Conservation (phyloP, 1,284 basidiomycete genomes). For the Hemileia vastatrix region DNA sequence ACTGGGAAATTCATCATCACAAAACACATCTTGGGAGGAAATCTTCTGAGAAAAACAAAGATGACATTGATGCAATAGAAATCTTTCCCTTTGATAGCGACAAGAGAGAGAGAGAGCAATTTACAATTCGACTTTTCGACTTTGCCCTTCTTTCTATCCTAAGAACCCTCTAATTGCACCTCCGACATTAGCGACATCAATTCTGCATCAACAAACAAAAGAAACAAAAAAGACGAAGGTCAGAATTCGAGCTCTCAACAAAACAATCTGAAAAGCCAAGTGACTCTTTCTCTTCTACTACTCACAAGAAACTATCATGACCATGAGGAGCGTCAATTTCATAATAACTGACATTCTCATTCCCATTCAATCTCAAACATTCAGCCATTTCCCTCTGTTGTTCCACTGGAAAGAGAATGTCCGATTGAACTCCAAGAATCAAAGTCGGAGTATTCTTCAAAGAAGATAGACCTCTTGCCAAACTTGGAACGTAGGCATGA, state of each 20-base stretch:
- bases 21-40: too few relatives aligned
- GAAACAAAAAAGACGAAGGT: slow-evolving; percentile 2
- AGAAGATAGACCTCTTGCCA: slow-evolving; percentile 71
- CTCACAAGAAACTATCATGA: slow-evolving; percentile 75
- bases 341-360: slow-evolving; percentile 75
- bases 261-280: too few relatives aligned
- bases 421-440: slow-evolving; percentile 88
- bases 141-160: too few relatives aligned
- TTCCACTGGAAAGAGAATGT: slow-evolving; percentile 93
- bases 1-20: too few relatives aligned
- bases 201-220: slow-evolving; percentile 39
- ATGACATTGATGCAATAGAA: too few relatives aligned
- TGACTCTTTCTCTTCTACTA: slow-evolving; percentile 26
- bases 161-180: slow-evolving; percentile 70
- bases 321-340: slow-evolving; percentile 98
- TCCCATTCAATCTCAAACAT: slow-evolving; percentile 79
- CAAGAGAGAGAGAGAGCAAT: too few relatives aligned
- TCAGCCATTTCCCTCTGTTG: slow-evolving; percentile 94
- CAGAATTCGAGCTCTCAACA: too few relatives aligned
- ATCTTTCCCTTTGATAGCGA: too few relatives aligned
- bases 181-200: slow-evolving; percentile 67
- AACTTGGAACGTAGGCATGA: slow-evolving; percentile 65
- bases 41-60: too few relatives aligned
- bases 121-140: too few relatives aligned
- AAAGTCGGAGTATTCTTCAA: slow-evolving; percentile 70